phyloP scores from a whole-genome alignment of 345 rosid genomes.

The Eucalyptus globulus region DNA sequence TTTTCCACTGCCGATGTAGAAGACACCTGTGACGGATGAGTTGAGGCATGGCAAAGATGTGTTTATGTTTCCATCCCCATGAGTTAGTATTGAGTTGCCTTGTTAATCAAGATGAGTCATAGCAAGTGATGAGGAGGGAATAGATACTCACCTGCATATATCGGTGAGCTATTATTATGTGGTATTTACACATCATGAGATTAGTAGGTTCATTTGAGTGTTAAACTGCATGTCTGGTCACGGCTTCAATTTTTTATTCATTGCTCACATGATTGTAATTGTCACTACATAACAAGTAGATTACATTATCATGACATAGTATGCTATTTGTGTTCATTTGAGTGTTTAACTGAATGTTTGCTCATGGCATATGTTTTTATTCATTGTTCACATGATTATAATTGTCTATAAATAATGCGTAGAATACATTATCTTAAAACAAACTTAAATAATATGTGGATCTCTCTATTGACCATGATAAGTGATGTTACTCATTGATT shows the following conservation, averaged over 20 bases:
- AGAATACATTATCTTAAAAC: background rate
- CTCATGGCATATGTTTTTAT: background rate
- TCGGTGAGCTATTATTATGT: background rate
- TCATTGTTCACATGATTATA: background rate
- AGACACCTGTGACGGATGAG: background rate
- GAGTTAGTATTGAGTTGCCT: background rate
- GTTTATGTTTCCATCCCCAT: background rate
- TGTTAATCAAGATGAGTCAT: background rate
- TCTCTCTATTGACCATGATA: background rate
- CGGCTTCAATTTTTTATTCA: background rate
- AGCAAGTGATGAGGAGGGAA: background rate
- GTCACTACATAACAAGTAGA: background rate
- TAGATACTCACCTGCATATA: background rate
- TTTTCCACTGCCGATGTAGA: rapidly evolving
- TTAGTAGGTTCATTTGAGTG: background rate
- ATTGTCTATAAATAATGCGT: background rate
- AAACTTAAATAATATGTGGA: background rate
- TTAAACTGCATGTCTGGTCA: background rate
- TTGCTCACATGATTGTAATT: background rate
- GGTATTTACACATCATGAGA: background rate
- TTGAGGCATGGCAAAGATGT: background rate
- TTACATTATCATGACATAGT: background rate
- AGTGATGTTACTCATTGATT: background rate
- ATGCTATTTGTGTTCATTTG: background rate
- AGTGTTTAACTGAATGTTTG: background rate